phyloP scores from a whole-genome alignment of 2,329 filamentous ascomycete species.

The Periconia macrospinosa region DNA sequence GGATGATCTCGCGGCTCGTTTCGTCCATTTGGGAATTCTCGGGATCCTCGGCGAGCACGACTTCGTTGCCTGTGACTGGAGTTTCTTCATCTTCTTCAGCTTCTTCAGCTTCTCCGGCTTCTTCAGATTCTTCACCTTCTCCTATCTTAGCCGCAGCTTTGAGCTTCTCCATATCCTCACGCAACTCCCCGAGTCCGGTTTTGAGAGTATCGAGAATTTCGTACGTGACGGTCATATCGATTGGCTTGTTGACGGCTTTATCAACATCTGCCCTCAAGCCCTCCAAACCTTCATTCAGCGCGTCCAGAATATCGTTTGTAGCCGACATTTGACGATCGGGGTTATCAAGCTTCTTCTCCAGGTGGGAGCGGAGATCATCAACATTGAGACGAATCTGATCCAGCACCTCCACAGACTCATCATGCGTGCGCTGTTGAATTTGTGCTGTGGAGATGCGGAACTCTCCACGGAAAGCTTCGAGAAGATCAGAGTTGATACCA shows the following conservation, averaged over 20 bases:
- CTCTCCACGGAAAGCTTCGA: conserved; percentile 56
- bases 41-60: conserved; percentile 54
- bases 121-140: conserved; percentile 52
- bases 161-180: conserved; percentile 75
- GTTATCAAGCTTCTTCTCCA: conserved; percentile 57
- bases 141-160: conserved; percentile 57
- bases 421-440: conserved; percentile 43
- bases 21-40: conserved; percentile 36
- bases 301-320: conserved; percentile 62
- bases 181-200: conserved; percentile 74
- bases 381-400: conserved; percentile 53
- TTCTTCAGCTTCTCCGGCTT: too few species aligned
- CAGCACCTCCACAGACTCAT: conserved; percentile 52
- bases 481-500: conserved; percentile 52
- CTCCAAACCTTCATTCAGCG: conserved; percentile 71
- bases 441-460: conserved; percentile 48
- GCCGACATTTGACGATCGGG: conserved; percentile 57
- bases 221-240: conserved; percentile 81
- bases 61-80: conserved; percentile 53
- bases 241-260: conserved; percentile 75
- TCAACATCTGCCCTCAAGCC: conserved; percentile 74
- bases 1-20: conserved; percentile 42
- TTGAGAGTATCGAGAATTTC: conserved; percentile 89
- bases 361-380: conserved; percentile 52
- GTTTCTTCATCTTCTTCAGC: conserved; percentile 40